Evolutionary conservation across 177 flowering plant genomes (phyloP).

Genomic region (Vitis hybrid): DNA sequence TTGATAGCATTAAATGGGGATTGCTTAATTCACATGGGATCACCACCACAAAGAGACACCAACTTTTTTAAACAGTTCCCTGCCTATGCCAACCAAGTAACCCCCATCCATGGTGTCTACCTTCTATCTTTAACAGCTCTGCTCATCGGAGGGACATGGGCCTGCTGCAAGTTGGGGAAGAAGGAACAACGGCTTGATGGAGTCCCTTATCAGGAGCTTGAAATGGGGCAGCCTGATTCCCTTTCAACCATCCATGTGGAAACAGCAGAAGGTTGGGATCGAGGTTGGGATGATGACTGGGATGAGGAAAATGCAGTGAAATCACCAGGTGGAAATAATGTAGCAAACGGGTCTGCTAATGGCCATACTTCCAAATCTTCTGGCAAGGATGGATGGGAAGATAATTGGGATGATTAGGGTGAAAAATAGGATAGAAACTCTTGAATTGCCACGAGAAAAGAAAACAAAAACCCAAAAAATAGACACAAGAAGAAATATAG

Average conservation of each 20-base stretch:
- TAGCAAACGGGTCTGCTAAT: constrained; percentile 15
- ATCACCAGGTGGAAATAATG: constrained; percentile 9
- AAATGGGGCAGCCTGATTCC: constrained; percentile 30
- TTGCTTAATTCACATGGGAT: constrained; percentile 16
- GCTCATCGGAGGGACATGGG: constrained; percentile 23
- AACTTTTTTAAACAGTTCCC: constrained; percentile 10
- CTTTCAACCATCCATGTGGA: constrained; percentile 17
- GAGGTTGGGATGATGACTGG: constrained; percentile 35
- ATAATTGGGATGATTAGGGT: constrained; percentile 28
- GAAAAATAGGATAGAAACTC: constrained; percentile 6
- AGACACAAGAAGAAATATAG: neutral
- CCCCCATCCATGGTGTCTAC: constrained; percentile 22
- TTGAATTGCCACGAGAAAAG: neutral
- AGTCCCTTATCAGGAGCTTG: constrained; percentile 32
- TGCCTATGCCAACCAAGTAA: constrained; percentile 13
- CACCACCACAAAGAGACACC: neutral
- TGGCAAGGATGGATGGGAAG: constrained; percentile 18
- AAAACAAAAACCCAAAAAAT: neutral
- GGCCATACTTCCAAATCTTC: constrained; percentile 14
- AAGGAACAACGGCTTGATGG: constrained; percentile 18
- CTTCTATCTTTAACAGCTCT: constrained; percentile 9
- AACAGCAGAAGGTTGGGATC: constrained; percentile 30
- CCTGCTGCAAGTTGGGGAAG: constrained; percentile 26
- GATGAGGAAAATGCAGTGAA: constrained; percentile 18
- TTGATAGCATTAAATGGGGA: constrained; percentile 23